Base-by-base conservation (phyloP, 2,329 filamentous ascomycete genomes). In the Ophiostoma fasciatum region DNA sequence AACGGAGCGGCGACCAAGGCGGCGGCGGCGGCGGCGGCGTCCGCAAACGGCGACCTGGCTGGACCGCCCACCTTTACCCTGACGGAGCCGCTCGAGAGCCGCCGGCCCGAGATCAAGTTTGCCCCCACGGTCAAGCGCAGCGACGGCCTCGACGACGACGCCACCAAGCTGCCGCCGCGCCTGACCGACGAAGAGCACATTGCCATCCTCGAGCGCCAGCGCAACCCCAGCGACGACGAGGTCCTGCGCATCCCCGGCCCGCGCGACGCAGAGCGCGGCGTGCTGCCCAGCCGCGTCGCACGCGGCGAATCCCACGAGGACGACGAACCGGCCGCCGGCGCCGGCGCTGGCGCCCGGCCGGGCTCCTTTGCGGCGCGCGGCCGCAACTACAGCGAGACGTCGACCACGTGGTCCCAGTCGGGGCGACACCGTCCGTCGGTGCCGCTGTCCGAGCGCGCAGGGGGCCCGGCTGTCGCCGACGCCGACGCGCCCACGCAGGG, bases 231-330 rank as follows among this genome's bases (percentile, higher is more conserved):
- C 42, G 77, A 81, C 38, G 78, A 74, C 36, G 75, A 77, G 23
- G 74, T 85, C 1, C 61, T 96, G 29, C 78, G 84, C 28, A 96
- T 98, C 48, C 90, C 90, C 0, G 87, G 87, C 15, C 90, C 90
- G 1, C 68, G 87, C 47, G 90, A 96, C 51, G 87, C 80, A 33
- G 90, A 98, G 48, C 73, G 74, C 34, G 90, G 88, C 19, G 68
- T 83, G 42, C 64, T 76, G 9, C 87, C 87, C 2, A 61, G 64
- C 38, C 61, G 64, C 21, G 55, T 74, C 2, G 52, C 57, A 4
- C 53, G 55, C 13, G 51, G 51, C 7, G 50, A 51, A 12, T 47
- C 45, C 10, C 50, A 57, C n/a, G 48, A 51, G 4, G 41, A 45
- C 14, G 56, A 60, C 4, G 54, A 59, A 21, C 47, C 52, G 3